Base-by-base conservation (phyloP, 441 rosid genomes). In the Erodium moschatum region DNA sequence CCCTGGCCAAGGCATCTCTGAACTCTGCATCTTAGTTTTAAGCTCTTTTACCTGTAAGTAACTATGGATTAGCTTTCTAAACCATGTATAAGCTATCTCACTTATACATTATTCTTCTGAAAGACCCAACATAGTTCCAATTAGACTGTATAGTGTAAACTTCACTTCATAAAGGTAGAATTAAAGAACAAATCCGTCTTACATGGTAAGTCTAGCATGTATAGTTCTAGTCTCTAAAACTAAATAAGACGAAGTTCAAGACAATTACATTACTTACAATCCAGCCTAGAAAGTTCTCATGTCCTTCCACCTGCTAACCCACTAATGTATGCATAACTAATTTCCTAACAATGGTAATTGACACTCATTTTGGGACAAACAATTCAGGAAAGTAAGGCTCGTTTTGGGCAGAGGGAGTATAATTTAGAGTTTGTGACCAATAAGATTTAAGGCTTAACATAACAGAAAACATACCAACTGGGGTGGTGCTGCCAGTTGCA, bases 1-100 rank as follows among this genome's bases (percentile, higher is more conserved):
- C 60, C 97, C 98, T 42, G 98, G 97, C 98, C 97, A 94, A 68
- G 97, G 96, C 96, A 94, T 94, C 42, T 87, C 93, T 70, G 97
- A 94, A 65, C 68, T 76, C 81, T 80, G 77, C 96, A 94, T 89
- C 75, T 84, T 83, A 27, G 73, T 76, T 82, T 91, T 91, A 75
- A 94, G 81, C 79, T 94, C 98, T 81, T 81, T 83, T 68, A 91
- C 92, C 98, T 93, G 79, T 75, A 74, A 80, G 24, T 71, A 73
- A 69, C 54, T 58, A 69, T 29, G 71, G 4, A 13, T 48, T 12
- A 48, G 19, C 16, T 48, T 13, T 48, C 56, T 48, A 48, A 48
- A 29, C 31, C 31, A 29, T 29, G 56, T 15, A 20, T 73, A 19
- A 76, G 40, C 20, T 3, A 21, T 40, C 29, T 48, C 16, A 48